Percentiles rank a stretch among this genome's conserved stretches.
Conservation (phyloP, 805 yeast species). For the Tetrapisispora arboricola region DNA sequence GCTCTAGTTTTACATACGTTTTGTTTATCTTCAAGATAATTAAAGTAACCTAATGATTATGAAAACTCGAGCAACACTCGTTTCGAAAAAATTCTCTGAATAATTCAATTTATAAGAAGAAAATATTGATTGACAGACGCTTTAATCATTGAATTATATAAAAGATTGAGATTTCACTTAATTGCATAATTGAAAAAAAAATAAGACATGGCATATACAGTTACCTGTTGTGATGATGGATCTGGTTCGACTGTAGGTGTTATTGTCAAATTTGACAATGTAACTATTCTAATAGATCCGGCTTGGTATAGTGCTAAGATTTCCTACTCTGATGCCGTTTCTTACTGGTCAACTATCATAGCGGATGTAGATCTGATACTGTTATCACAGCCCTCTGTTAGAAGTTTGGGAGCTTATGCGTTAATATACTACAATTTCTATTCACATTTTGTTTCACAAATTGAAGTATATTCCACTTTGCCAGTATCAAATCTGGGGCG, state of each 20-base stretch:
- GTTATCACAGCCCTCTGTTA: slow-evolving; percentile 78
- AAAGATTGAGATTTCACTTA: too few relatives aligned
- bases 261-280: slow-evolving; percentile 45
- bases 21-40: too few relatives aligned
- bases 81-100: too few relatives aligned
- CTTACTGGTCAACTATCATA: slow-evolving; percentile 34
- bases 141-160: too few relatives aligned
- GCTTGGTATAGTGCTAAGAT: slow-evolving; percentile 55
- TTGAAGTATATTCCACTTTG: slow-evolving; percentile 79
- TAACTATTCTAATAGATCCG: slow-evolving; percentile 58
- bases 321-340: slow-evolving; percentile 23
- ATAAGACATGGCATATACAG: slow-evolving; percentile 18
- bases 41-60: too few relatives aligned
- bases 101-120: too few relatives aligned
- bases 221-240: slow-evolving; percentile 21
- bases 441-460: slow-evolving; percentile 41
- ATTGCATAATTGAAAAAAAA: background rate
- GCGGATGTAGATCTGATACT: slow-evolving; percentile 55
- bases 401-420: slow-evolving; percentile 72
- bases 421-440: slow-evolving; percentile 51
- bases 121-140: too few relatives aligned
- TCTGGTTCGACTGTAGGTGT: slow-evolving; percentile 33
- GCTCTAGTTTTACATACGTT: too few relatives aligned
- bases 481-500: slow-evolving; percentile 85
- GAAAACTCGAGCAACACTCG: too few relatives aligned